Evolutionary conservation across 2,329 filamentous ascomycete species (phyloP), one percentile per base, ranked within the genome.

Genomic region (Cordyceps javanica): DNA sequence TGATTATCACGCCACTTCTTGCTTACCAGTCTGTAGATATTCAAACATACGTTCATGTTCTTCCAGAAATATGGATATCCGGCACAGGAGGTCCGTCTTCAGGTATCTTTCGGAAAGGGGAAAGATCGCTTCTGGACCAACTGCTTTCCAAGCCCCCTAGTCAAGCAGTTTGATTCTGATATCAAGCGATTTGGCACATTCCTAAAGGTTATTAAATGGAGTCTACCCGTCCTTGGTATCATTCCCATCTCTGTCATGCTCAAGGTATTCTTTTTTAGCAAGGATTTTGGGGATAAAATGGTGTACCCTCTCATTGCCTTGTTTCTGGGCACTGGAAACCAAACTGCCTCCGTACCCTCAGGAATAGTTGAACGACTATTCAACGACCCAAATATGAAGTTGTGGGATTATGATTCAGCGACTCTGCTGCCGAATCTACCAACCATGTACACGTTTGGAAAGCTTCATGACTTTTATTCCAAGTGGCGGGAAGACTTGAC

Each of bases 291-390:
- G 16, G 85, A 90, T 65, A 84, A 83, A 36, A 85, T 91, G 70
- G 83, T 87, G 0, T 77, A 88, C 58, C 88, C 88, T 1, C 81
- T 91, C 68, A 81, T 90, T 32, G 88, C 88, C 0, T 73, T 91
- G 1, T 90, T 91, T 66, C 74, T 91, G 0, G 88, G 88, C 0
- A 90, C 88, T 0, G 87, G 88, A 1, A 91, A 91, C 62, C 85
- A 89, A 64, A 88, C 87, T 0, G 82, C 87, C 0, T 83, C 89
- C 61, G 87, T 91, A 0, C 83, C 87, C 0, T 82, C 80, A 42
- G 85, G 87, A 25, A 84, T 91, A 34, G 74, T 91, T 5, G 82
- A 86, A 65, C 72, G 82, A 5, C 68, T 86, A 0, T 85, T 83
- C 52, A 73, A 82, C 58, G 79, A 82, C 57, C 80, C 80, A 0